Evolutionary conservation across 139 green algal species (phyloP), one percentile per base, ranked within the genome.

Genomic region (Tetraselmis chui): DNA sequence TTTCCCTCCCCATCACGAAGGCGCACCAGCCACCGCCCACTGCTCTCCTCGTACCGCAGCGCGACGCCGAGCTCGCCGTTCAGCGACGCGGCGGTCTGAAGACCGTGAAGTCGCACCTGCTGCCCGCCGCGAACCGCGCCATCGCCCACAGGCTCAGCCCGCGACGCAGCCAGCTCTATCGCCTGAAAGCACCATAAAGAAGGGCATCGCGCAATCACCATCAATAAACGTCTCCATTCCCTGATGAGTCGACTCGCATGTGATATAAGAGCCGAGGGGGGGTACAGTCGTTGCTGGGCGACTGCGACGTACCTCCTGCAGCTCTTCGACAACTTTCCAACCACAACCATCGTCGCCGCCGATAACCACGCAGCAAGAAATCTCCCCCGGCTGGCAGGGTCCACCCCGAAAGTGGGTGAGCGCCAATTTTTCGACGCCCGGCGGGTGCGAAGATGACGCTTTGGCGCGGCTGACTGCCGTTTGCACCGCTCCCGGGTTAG

Each of bases 321-420:
- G 45, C 45, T 67, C 45, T 59, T 83, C 30, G 1, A 32, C 81
- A 2, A 84, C 81, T 2, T 28, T 80, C 81, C 81, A 84, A 1
- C 81, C 81, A 29, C 30, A 28, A 18, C 24, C 11, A n/a, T n/a
- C n/a, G 28, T 30, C 29, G 29, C 81, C 81, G 25, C 82, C 82
- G 2, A 59, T 32, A 26, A 85, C 82, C n/a, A 85, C 29, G 76
- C 82, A 85, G 76, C 28, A 59, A 29, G 75, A 28, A 22, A 85
- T 79, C 1, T 82, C 30, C 29, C 75, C 23, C 11, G 77, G 31
- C 2, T 85, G 45, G 30, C 82, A 85, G 2, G 82, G 82, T 1
- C 82, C 82, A 0, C 82, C 82, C 1, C 30, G 31, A 58, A 59
- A 82, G 25, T 81, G 78, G 1, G 25, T 29, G 5, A 85, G 22